phyloP scores from a whole-genome alignment of 202 grass and related monocot species.

The Panicum virgatum region DNA sequence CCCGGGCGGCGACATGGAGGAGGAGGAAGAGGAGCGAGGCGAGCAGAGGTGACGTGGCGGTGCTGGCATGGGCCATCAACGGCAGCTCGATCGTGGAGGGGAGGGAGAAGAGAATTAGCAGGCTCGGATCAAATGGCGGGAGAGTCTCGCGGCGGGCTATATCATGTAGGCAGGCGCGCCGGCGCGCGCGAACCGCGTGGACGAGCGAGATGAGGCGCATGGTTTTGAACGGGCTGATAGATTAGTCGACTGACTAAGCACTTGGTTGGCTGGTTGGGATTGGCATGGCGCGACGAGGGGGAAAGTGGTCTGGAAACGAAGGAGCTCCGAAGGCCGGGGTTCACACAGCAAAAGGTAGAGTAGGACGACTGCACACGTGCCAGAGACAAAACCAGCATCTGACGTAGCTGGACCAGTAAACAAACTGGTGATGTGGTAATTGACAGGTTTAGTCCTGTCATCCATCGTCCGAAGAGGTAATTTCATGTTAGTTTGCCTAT shows the following conservation, averaged over 20 bases:
- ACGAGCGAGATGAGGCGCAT: neutral
- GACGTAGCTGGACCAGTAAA: neutral
- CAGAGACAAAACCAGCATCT: neutral
- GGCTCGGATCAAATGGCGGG: neutral
- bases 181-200: constrained; percentile 30
- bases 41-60: neutral
- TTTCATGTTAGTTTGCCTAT: too few species aligned
- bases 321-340: constrained; percentile 27
- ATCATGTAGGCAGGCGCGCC: neutral
- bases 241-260: neutral
- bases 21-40: neutral
- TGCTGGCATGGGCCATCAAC: neutral
- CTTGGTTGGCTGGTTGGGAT: neutral
- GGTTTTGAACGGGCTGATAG: constrained; percentile 26
- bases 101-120: neutral
- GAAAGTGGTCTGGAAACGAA: constrained; percentile 27
- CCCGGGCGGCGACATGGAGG: neutral
- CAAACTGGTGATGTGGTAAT: neutral
- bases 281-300: neutral
- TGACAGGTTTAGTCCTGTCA: neutral
- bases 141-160: neutral
- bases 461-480: too few species aligned
- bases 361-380: neutral
- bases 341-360: neutral
- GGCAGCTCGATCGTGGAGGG: neutral